Conservation (phyloP, 495 filamentous ascomycete species). For the Penicillium lagena region DNA sequence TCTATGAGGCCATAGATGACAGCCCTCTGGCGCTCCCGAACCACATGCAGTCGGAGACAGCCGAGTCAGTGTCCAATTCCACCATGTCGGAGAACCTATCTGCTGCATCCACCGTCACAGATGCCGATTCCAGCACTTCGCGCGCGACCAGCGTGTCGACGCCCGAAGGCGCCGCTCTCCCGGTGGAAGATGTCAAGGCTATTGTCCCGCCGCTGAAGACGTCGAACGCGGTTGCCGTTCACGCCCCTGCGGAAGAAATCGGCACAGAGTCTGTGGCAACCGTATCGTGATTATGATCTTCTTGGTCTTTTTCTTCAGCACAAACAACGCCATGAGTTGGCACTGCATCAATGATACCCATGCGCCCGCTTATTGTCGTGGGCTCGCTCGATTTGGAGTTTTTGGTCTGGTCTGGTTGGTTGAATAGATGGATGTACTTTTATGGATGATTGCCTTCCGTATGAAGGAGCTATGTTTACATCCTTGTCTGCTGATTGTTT, state of each 20-base stretch:
- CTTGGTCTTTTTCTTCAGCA: not conserved
- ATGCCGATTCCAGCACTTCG: constrained; percentile 24
- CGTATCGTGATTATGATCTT: constrained; percentile 4
- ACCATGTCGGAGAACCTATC: constrained; percentile 26
- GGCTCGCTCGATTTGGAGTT: too few species aligned
- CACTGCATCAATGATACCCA: constrained; percentile 15
- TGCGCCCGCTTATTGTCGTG: too few species aligned
- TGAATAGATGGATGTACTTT: too few species aligned
- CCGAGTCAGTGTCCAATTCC: constrained; percentile 16
- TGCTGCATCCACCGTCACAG: constrained; percentile 22
- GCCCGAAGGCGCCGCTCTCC: constrained; percentile 8
- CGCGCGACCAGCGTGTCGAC: constrained; percentile 30
- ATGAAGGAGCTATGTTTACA: too few species aligned
- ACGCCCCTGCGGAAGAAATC: not conserved
- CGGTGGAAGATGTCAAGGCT: constrained; percentile 5
- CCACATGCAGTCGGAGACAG: constrained; percentile 5
- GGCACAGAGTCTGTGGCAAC: constrained; percentile 1
- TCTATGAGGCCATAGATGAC: constrained; percentile 62
- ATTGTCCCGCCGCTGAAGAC: not conserved
- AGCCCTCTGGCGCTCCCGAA: not conserved
- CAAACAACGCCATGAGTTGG: not conserved
- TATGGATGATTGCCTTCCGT: too few species aligned
- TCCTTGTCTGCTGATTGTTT: too few species aligned
- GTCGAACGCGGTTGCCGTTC: not conserved
- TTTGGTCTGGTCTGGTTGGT: too few species aligned